Evolutionary conservation across 208 protist genomes (phyloP).

Genomic region (Trypanosoma vivax): DNA sequence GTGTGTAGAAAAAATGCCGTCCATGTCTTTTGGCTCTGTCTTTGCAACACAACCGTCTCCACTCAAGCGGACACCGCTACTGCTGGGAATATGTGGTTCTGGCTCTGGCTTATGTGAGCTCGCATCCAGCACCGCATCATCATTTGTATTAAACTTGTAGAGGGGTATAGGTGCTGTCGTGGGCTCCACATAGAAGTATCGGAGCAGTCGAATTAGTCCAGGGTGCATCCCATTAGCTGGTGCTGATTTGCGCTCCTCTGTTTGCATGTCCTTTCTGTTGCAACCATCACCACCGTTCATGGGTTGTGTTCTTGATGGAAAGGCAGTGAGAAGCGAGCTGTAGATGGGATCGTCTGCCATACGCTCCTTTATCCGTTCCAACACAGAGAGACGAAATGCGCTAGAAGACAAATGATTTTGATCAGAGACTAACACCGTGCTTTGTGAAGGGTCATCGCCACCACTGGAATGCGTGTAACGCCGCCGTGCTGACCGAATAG

Average conservation of each 20-base stretch:
- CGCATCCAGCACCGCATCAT: no score
- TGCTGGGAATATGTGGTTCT: background rate
- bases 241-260: background rate
- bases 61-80: no score
- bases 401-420: background rate
- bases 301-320: background rate
- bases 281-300: background rate
- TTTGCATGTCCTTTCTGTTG: background rate
- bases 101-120: background rate
- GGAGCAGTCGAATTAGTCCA: constrained; percentile 9
- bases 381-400: background rate
- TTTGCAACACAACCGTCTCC: no score
- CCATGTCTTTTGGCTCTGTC: no score
- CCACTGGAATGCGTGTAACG: constrained; percentile 16
- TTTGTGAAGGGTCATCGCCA: constrained; percentile 11
- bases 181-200: constrained; percentile 7
- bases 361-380: constrained; percentile 14
- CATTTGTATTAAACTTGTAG: background rate
- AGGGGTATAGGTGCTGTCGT: background rate
- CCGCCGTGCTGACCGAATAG: constrained; percentile 36
- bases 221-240: constrained; percentile 7
- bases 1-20: no score
- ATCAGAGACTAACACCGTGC: background rate
- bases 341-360: constrained; percentile 18
- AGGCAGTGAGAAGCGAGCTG: constrained; percentile 7